Percentiles rank a stretch among this genome's conserved stretches.
phyloP scores from a whole-genome alignment of 2,329 filamentous ascomycete genomes.

The Claviceps sp. region DNA sequence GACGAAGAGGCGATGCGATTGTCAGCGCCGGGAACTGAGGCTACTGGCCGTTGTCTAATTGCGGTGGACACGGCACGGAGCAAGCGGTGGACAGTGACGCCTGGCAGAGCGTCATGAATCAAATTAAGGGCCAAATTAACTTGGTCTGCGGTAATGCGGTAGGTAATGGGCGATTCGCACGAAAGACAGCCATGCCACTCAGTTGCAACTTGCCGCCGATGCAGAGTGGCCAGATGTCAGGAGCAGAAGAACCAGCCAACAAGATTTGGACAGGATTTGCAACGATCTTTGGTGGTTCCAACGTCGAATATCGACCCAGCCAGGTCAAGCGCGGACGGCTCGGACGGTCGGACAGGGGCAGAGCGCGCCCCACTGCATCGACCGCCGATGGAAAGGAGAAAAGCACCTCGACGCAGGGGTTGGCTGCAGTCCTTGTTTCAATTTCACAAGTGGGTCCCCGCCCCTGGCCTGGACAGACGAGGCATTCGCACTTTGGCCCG shows the following conservation, averaged over 20 bases:
- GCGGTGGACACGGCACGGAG: conserved; percentile 1
- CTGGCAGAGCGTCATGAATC: neutral
- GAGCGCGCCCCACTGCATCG: neutral
- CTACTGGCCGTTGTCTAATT: neutral
- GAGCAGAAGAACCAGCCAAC: no score
- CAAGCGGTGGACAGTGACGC: neutral
- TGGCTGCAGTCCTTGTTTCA: neutral
- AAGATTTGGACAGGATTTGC: no score
- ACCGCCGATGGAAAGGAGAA: neutral
- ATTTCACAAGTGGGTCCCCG: neutral
- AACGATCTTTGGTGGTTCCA: no score
- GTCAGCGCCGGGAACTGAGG: neutral
- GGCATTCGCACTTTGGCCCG: neutral
- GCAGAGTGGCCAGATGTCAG: no score
- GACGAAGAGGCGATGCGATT: neutral
- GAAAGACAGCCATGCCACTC: no score
- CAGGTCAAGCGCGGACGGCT: neutral
- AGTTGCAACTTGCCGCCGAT: no score
- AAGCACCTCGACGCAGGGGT: neutral
- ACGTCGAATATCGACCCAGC: no score
- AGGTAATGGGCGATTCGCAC: no score
- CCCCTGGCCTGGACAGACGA: neutral
- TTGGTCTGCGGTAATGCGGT: no score
- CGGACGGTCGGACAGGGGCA: conserved; percentile 4
- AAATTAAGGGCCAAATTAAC: neutral